Evolutionary conservation across 2,329 filamentous ascomycete genomes (phyloP), one percentile per base, ranked within the genome.

Genomic region (Pyrenophora seminiperda): DNA sequence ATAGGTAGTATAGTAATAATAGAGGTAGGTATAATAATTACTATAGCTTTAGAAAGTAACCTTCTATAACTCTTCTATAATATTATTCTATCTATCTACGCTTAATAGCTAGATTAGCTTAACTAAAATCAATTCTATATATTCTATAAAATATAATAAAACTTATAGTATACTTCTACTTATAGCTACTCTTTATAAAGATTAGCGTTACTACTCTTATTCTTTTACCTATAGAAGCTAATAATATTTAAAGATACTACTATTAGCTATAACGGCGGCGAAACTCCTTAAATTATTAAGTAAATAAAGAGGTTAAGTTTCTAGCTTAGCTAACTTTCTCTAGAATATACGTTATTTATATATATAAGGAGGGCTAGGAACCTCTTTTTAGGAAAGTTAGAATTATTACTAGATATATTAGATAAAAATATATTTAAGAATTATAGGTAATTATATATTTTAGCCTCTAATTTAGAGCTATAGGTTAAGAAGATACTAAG

Each of bases 111-210:
- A 45, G 42, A 38, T 37, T 20, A 17, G 19, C n/a, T 37, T 45
- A 4, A 45, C 38, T 5, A n/a, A 45, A 38, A 45, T 45, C 20
- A 7, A 38, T 45, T 38, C 17, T 14, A 17, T 38, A 5, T 38
- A 15, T 38, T 20, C 33, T 31, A 45, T n/a, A 45, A 31, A 38
- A 45, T 24, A 45, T 18, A n/a, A 45, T 45, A 38, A 45, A 45
- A 45, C 27, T 14, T 14, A 38, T 45, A 13, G 15, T 42, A 19
- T 19, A 32, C 30, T 42, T 42, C 40, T 42, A 42, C 40, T 27
- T 10, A 19, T 42, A 42, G 30, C 40, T 19, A 42, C 40, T 42
- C 40, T 34, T 34, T 42, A 42, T 3, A 42, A 31, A 42, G 40
- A 42, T 42, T 2, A 17, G 15, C 10, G 29, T 34, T 19, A 13